Evolutionary conservation across 805 yeast genomes (phyloP), one percentile per base, ranked within the genome.

Genomic region (Candida berthetii): DNA sequence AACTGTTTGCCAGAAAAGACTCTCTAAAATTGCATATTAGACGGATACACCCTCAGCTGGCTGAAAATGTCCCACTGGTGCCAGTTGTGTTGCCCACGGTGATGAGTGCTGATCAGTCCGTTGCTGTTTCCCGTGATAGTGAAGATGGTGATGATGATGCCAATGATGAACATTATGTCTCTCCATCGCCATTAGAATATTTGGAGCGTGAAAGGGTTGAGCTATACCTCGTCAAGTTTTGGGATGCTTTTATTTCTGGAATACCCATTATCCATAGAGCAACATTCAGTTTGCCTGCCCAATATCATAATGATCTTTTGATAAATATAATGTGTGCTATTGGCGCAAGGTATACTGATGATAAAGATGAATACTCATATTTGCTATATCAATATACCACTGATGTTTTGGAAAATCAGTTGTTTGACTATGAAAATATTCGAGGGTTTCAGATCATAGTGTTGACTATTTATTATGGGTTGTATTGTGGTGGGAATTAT

Each of bases 251-350:
- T 25, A 39, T 39, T 11, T 41, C 45, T 20, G 38, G 33, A 3
- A 40, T 43, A 36, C 48, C 48, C 3, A 38, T 45, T 17, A 38
- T 45, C 31, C 48, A 45, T 35, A 19, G 36, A 28, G 33, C 42
- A 9, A 38, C 47, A 7, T 45, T 45, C 31, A 31, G 37, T 9
- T 13, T 33, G 3, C 36, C 36, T 9, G 20, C 15, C 5, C 6
- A 17, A 7, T 17, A 16, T 17, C 11, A 16, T 14, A 8, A 16
- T 10, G 34, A 31, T 17, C 19, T 14, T 16, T 14, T 31, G 13
- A 17, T 31, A 1, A 31, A 31, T 17, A 20, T 35, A 9, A 35
- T 35, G 25, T 35, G 36, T 22, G 16, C 28, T n/a, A n/a, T 35
- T 35, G 36, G 36, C 10, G 28, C 36, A 14, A 22, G 27, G 16